Conservation (phyloP, 164 flowering plant genomes). For the Nymphaea colorata region DNA sequence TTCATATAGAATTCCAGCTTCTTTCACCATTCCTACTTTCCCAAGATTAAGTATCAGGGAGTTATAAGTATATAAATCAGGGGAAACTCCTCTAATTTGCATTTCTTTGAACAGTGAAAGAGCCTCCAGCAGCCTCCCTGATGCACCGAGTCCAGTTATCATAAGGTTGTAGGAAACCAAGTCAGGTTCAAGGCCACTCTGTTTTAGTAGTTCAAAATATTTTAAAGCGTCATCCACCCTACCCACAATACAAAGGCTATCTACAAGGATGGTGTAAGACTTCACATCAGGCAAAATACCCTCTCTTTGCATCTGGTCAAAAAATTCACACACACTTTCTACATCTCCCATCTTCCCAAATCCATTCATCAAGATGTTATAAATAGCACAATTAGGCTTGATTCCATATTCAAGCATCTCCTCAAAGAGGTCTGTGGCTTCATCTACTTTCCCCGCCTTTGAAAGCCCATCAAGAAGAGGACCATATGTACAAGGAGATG, state of each 20-base stretch:
- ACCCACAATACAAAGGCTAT: slow-evolving; percentile 63
- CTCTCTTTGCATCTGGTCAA: slow-evolving; percentile 56
- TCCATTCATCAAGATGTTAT: slow-evolving; percentile 82
- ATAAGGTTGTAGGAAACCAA: slow-evolving; percentile 64
- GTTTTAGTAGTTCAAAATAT: slow-evolving; percentile 60
- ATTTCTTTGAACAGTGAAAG: slow-evolving; percentile 59
- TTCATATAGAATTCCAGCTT: slow-evolving; percentile 63
- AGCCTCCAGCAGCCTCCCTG: slow-evolving; percentile 61
- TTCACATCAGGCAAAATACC: slow-evolving; percentile 80
- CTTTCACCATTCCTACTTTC: slow-evolving; percentile 58
- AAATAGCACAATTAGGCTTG: slow-evolving; percentile 76
- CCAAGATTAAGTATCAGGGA: slow-evolving; percentile 71
- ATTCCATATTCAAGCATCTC: slow-evolving; percentile 79
- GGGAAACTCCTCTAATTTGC: slow-evolving; percentile 40
- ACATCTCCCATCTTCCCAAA: slow-evolving; percentile 67
- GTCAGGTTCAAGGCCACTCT: slow-evolving; percentile 60
- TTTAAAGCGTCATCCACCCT: slow-evolving; percentile 56
- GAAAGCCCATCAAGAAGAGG: slow-evolving; percentile 84
- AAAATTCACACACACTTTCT: slow-evolving; percentile 46
- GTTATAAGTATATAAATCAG: slow-evolving; percentile 77
- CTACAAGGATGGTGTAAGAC: slow-evolving; percentile 71
- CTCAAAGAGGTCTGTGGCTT: slow-evolving; percentile 58
- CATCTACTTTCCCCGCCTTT: slow-evolving; percentile 60
- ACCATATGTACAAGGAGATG: slow-evolving; percentile 86
- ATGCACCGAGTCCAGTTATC: slow-evolving; percentile 70